Evolutionary conservation across 352 stramenopile species (phyloP).

Genomic region (Globisporangium splendens): DNA sequence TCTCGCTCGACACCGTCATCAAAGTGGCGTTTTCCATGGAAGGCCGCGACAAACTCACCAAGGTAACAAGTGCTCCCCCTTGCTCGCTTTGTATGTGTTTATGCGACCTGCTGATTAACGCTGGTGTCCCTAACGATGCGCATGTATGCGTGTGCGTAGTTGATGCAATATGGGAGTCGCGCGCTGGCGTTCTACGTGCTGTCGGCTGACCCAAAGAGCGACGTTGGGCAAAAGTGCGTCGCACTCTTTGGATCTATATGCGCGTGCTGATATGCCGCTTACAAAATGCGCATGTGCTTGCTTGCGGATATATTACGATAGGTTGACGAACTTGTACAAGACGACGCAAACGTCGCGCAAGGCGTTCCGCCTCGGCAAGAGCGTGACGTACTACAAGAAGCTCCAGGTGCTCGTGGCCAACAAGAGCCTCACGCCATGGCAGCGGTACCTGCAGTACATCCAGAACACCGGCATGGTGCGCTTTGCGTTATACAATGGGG

Average conservation of each 20-base stretch:
- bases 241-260: background rate
- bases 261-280: background rate
- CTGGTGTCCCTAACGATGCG: too few species aligned
- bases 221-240: constrained; percentile 57
- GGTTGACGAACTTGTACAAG: constrained; percentile 74
- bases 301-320: too few species aligned
- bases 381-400: constrained; percentile 79
- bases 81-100: too few species aligned
- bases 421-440: constrained; percentile 29
- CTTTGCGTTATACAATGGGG: too few species aligned
- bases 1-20: constrained; percentile 58
- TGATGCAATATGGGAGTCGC: constrained; percentile 83
- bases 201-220: constrained; percentile 76
- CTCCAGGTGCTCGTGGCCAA: constrained; percentile 45
- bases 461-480: constrained; percentile 75
- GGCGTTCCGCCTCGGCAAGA: constrained; percentile 84
- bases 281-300: background rate
- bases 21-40: constrained; percentile 78
- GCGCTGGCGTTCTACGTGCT: constrained; percentile 78
- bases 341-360: constrained; percentile 79
- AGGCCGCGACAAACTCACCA: constrained; percentile 85
- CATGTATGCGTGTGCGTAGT: constrained; percentile 23
- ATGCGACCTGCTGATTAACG: too few species aligned
- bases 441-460: constrained; percentile 59
- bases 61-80: constrained; percentile 36